phyloP scores from a whole-genome alignment of 495 filamentous ascomycete genomes.

The Xylaria cubensis region DNA sequence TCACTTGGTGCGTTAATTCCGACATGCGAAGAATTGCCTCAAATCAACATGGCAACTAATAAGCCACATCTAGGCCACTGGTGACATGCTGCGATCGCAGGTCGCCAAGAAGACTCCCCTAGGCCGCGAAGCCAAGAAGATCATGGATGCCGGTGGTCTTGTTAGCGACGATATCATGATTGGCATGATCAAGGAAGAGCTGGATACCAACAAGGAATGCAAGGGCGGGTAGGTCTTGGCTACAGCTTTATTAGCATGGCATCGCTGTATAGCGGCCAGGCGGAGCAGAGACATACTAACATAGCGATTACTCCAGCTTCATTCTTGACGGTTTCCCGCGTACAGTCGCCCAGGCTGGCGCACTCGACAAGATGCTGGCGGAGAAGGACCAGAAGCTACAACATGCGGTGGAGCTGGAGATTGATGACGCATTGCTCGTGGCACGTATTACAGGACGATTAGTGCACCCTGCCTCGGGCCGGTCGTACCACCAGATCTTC shows the following conservation, averaged over 20 bases:
- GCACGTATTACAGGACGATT: conserved; percentile 96
- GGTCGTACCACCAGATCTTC: conserved; percentile 97
- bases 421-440: conserved; percentile 92
- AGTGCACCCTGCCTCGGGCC: conserved; percentile 92
- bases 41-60: conserved; percentile 15
- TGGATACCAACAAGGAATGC: conserved; percentile 93
- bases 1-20: conserved; percentile 77
- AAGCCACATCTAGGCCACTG: conserved; percentile 75
- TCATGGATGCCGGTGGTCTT: conserved; percentile 97
- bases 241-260: background rate
- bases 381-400: conserved; percentile 78
- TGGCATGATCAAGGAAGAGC: conserved; percentile 97
- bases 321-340: conserved; percentile 98
- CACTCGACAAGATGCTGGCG: conserved; percentile 88
- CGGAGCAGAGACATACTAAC: conserved; percentile 22
- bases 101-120: conserved; percentile 97
- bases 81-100: conserved; percentile 98
- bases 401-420: conserved; percentile 95
- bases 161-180: conserved; percentile 99
- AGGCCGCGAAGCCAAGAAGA: conserved; percentile 98
- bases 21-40: conserved; percentile 27
- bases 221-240: conserved; percentile 79
- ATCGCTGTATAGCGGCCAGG: background rate
- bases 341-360: conserved; percentile 92
- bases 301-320: conserved; percentile 65